Base-by-base conservation (phyloP, 345 rosid genomes). In the Sonneratia alba region DNA sequence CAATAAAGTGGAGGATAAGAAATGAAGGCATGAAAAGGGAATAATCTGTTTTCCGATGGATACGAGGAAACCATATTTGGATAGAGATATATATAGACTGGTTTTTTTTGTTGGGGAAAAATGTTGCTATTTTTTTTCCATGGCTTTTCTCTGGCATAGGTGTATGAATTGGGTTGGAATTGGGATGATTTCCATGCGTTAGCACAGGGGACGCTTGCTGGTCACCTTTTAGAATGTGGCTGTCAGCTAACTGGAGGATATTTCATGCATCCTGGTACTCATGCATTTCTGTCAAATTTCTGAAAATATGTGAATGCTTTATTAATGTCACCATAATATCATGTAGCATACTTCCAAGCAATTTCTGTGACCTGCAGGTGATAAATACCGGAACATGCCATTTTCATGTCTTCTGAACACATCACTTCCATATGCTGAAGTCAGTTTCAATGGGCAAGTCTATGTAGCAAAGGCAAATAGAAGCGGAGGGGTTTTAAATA, bases 161-260 rank as follows among this genome's bases (percentile, higher is more conserved):
- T 93, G 71, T 91, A 86, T 78, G 98, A 93, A 82, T 80, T 91
- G 70, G 97, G 98, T 47, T 93, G 98, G 98, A 88, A 91, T 51
- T 93, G 96, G 97, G 83, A 91, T 80, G 91, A 91, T 71, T 77
- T 91, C 62, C 80, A 85, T 76, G 79, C 75, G 80, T 87, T 93
- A 74, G 96, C 96, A 24, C 96, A 91, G 80, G 98, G 98, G 77
- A 78, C 91, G 76, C 80, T 93, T 70, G 96, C 92, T 69, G 94
- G 98, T 66, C 98, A 93, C 74, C 96, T 89, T 79, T 76, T 93
- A 67, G 98, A 93, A 83, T 93, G 98, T 45, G 97, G 98, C 76
- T 91, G 96, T 81, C 98, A 93, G 80, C 94, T 93, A 57, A 93
- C 94, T n/a, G 97, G 97, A 70, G 98, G 98, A 76, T 93, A 91